Base-by-base conservation (phyloP, 2,329 filamentous ascomycete genomes). In the Elsinoe perseae region DNA sequence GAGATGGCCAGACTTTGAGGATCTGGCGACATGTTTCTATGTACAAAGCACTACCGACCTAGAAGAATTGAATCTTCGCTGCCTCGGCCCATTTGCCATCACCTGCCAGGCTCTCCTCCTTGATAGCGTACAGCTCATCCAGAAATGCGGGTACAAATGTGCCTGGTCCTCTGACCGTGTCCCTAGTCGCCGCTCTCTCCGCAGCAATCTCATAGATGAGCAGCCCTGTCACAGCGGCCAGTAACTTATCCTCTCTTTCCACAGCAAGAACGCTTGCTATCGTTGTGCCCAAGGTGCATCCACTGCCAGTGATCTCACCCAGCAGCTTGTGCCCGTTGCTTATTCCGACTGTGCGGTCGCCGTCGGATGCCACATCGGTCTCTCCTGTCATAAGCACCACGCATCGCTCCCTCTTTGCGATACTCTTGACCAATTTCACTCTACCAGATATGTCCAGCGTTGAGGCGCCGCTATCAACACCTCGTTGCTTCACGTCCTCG, bases 141-240 rank as follows among this genome's bases (percentile, higher is more conserved):
- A 96, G 73, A 65, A 96, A 91, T 0, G 85, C 85, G 0, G 89
- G 86, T 10, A 95, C 83, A 73, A 96, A 96, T 0, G 84, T 89
- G 0, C 92, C 92, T 0, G 92, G 90, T 0, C 92, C 92, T 58
- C 76, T 77, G 2, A 93, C 88, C 60, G 84, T 78, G 0, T 73
- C 69, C 54, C 82, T 73, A 7, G 59, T 58, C 1, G 75, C 79
- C n/a, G 82, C 82, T n/a, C 73, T 72, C 72, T 92, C 85, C 0
- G 89, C 87, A 1, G 84, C 84, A 61, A 87, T 80, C 68, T 93
- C 90, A 67, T 86, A 96, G 68, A 89, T 80, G 61, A 93, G 69
- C 16, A 95, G 72, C 0, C 79, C 91, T 0, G 89, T 83, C 1
- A 95, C 68, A 0, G 84, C 81, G 3, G 89, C 89, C 1, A 82